These are phyloP conservation scores for Colletotrichum sp. DNA, from an alignment of 2,329 filamentous ascomycete species.

Conservation along the genomic window DNA sequence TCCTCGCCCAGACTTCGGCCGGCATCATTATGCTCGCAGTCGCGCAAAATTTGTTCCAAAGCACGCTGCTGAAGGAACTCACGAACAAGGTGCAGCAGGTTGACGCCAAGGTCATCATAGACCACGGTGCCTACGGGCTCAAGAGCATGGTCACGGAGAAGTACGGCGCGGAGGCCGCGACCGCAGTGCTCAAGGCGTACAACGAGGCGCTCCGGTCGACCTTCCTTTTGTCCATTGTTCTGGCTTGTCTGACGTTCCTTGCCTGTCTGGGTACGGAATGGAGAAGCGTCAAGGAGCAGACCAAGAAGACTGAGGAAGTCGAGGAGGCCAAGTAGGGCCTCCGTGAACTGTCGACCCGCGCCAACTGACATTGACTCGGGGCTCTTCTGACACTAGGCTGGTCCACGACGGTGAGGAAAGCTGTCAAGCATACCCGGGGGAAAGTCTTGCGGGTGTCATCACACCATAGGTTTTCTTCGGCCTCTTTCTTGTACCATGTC, in stretches of 20 bases:
- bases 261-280: neutral
- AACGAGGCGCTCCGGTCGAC: no score
- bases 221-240: no score
- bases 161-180: no score
- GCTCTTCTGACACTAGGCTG: neutral
- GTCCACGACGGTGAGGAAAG: neutral
- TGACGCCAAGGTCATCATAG: no score
- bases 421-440: neutral
- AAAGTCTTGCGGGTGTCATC: neutral
- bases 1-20: no score
- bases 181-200: accelerated
- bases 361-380: neutral
- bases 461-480: neutral
- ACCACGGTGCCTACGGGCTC: accelerated
- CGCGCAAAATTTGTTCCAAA: no score
- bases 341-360: neutral
- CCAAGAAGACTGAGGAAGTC: no score
- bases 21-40: accelerated
- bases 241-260: no score
- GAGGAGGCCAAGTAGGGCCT: neutral
- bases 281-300: neutral
- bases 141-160: no score
- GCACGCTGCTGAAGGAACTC: accelerated
- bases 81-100: no score
- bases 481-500: neutral